Percentiles rank a stretch among this genome's conserved stretches.
Evolutionary conservation across 441 rosid species (phyloP).

Genomic region (Syzygium malaccense): DNA sequence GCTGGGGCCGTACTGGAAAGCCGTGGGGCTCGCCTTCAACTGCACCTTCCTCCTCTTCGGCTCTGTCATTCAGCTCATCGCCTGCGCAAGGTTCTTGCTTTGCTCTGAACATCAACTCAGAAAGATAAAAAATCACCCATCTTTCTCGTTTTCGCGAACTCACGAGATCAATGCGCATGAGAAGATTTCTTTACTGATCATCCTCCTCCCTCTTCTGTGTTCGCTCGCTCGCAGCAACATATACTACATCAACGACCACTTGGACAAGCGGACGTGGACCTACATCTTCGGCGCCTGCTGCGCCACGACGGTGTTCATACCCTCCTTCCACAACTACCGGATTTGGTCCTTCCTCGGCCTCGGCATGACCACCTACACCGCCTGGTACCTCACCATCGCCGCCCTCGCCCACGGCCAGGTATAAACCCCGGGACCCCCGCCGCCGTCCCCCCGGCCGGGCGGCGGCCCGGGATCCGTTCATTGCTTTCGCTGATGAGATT

Average conservation of each 20-base stretch:
- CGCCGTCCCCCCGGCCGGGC: background rate
- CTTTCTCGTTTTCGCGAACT: background rate
- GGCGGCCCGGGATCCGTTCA: background rate
- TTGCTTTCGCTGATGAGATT: background rate
- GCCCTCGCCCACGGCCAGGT: conserved; percentile 9
- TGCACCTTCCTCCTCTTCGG: conserved; percentile 14
- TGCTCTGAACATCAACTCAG: background rate
- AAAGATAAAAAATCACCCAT: background rate
- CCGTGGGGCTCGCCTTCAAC: conserved; percentile 8
- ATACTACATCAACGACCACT: conserved; percentile 9
- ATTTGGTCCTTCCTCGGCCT: conserved; percentile 11
- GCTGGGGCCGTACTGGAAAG: conserved; percentile 6
- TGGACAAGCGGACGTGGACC: conserved; percentile 12
- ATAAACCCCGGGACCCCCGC: background rate
- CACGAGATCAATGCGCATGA: background rate
- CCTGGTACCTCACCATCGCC: conserved; percentile 11
- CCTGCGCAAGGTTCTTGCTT: conserved; percentile 2
- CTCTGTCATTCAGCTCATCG: conserved; percentile 8
- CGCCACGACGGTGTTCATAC: conserved; percentile 9
- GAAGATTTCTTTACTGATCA: background rate
- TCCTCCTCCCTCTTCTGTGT: too few relatives aligned
- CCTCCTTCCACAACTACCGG: conserved; percentile 11
- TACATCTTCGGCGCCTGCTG: conserved; percentile 9
- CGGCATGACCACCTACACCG: conserved; percentile 12
- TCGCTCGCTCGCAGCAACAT: background rate